These are phyloP conservation scores for Rutstroemia sp. DNA, from an alignment of 2,329 filamentous ascomycete species.

Conservation along the genomic window DNA sequence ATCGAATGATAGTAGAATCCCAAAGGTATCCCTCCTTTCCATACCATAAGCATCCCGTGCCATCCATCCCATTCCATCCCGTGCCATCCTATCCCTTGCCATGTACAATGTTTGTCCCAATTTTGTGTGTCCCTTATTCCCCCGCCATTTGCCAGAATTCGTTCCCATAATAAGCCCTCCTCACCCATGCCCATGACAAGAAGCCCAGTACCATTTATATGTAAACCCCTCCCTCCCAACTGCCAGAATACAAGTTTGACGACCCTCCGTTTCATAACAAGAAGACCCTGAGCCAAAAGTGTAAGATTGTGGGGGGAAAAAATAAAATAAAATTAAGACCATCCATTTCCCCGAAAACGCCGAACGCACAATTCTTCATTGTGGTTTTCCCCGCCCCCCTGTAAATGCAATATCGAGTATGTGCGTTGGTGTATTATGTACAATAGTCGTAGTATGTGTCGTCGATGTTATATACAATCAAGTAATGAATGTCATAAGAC, in stretches of 20 bases:
- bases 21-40: too few species aligned
- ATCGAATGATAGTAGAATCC: too few species aligned
- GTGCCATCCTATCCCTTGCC: too few species aligned
- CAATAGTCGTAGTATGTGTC: constrained; percentile 12
- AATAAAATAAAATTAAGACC: neutral
- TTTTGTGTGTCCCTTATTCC: neutral
- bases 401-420: constrained; percentile 8
- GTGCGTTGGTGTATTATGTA: constrained; percentile 13
- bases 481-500: constrained; percentile 1
- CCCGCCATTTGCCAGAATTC: neutral
- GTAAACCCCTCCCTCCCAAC: neutral
- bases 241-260: constrained; percentile 1
- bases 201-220: constrained; percentile 1
- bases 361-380: neutral
- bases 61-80: too few species aligned
- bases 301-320: neutral
- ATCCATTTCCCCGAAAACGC: neutral
- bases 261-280: neutral
- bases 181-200: neutral
- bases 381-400: neutral
- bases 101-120: constrained; percentile 1
- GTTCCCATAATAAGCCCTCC: neutral
- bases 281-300: neutral
- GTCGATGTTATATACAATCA: constrained; percentile 17
- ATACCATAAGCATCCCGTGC: too few species aligned